These are phyloP conservation scores for Jacaranda copaia DNA, from an alignment of 257 asterid genomes.

Conservation along the genomic window DNA sequence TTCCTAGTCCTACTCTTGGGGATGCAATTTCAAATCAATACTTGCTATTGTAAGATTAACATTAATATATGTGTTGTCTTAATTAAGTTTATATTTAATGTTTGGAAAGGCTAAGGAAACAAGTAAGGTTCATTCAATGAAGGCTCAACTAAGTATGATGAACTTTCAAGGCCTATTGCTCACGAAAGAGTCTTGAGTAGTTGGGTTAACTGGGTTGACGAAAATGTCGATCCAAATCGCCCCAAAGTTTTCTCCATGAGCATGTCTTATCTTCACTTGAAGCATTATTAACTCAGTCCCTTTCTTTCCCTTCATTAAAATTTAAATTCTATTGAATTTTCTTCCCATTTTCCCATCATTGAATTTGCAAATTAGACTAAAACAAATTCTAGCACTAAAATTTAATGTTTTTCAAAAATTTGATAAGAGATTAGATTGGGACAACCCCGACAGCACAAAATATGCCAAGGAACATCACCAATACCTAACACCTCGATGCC, in stretches of 20 bases:
- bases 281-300: constrained; percentile 43
- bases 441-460: constrained; percentile 74
- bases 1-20: no score
- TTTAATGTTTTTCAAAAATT: neutral
- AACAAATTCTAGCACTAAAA: neutral
- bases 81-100: constrained; percentile 3
- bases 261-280: constrained; percentile 97
- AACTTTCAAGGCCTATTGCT: constrained; percentile 65
- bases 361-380: neutral
- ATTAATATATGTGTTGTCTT: neutral
- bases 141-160: constrained; percentile 72
- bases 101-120: neutral
- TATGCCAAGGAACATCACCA: constrained; percentile 80
- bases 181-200: constrained; percentile 72
- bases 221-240: constrained; percentile 59
- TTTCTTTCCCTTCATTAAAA: no score
- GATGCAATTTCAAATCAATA: no score
- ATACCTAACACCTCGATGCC: constrained; percentile 68
- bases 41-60: no score
- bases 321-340: no score
- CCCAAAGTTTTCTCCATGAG: constrained; percentile 84
- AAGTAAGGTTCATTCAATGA: constrained; percentile 81
- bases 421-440: constrained; percentile 83
- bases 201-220: constrained; percentile 79
- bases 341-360: no score